Percentiles rank a stretch among this genome's conserved stretches.
Evolutionary conservation across 1,284 basidiomycete species (phyloP).

Genomic region (Megacollybia platyphylla): DNA sequence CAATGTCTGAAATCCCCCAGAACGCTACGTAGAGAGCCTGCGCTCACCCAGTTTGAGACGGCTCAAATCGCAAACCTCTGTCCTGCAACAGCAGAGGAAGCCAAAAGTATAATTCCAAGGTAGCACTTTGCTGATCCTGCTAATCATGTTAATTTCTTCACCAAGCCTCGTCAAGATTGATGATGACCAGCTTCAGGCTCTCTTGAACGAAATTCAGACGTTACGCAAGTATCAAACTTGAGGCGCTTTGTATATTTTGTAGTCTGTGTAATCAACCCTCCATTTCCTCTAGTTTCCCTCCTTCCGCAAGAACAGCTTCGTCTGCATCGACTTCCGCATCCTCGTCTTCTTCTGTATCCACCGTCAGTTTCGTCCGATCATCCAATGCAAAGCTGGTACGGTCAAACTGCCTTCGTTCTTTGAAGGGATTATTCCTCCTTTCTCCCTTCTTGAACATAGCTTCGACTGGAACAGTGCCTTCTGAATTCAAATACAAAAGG

Average conservation of each 20-base stretch:
- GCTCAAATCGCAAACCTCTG: constrained; percentile 88
- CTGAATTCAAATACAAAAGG: constrained; percentile 55
- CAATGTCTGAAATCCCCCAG: constrained; percentile 20
- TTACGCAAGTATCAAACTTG: constrained; percentile 80
- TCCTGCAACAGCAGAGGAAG: constrained; percentile 80
- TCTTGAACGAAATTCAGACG: constrained; percentile 80
- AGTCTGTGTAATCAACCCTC: constrained; percentile 1
- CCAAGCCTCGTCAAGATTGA: constrained; percentile 74
- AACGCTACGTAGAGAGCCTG: constrained; percentile 62
- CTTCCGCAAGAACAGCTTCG: constrained; percentile 19
- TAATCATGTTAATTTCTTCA: not conserved
- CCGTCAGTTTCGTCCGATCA: constrained; percentile 18
- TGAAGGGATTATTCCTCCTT: constrained; percentile 49
- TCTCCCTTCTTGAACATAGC: constrained; percentile 53
- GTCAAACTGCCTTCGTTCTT: constrained; percentile 54
- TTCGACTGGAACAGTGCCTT: constrained; percentile 55
- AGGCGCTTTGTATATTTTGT: constrained; percentile 6
- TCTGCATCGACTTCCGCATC: constrained; percentile 32
- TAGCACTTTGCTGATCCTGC: constrained; percentile 13
- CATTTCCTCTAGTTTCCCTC: constrained; percentile 51
- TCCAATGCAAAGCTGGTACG: constrained; percentile 36
- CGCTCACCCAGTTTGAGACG: constrained; percentile 81
- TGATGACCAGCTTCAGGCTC: constrained; percentile 70
- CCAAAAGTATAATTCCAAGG: constrained; percentile 88
- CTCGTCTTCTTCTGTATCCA: constrained; percentile 43